These are phyloP conservation scores for Yamadazyma sp. DNA, from an alignment of 805 yeast genomes.

Conservation along the genomic window DNA sequence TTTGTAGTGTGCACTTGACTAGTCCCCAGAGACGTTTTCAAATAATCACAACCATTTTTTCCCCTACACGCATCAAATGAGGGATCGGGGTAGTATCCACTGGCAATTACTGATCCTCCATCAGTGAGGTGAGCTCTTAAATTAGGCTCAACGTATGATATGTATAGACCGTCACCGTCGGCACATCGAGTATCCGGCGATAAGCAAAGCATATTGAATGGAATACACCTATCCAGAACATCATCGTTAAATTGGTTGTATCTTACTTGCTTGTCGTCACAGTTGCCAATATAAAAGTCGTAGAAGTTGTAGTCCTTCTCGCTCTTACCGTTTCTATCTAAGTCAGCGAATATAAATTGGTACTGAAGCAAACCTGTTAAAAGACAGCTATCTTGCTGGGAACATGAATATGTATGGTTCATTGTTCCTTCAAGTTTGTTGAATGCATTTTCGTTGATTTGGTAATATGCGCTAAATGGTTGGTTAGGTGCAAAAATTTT, in stretches of 20 bases:
- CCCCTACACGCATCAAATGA: constrained; percentile 2
- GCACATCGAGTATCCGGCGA: constrained; percentile 2
- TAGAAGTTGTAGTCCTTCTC: constrained; percentile 3
- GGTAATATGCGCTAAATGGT: constrained; percentile 1
- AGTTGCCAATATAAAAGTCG: constrained; percentile 6
- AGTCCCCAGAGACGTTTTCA: not conserved
- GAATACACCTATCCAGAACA: constrained; percentile 3
- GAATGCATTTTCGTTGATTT: constrained; percentile 3
- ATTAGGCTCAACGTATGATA: constrained; percentile 1
- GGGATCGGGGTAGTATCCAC: constrained; percentile 5
- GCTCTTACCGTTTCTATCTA: constrained; percentile 3
- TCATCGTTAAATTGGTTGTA: constrained; percentile 5
- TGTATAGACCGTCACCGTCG: not conserved
- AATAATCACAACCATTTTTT: constrained; percentile 1
- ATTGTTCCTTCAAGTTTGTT: constrained; percentile 1
- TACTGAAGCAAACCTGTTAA: constrained; percentile 4
- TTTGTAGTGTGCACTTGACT: not conserved
- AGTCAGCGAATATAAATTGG: constrained; percentile 4
- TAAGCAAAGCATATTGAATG: constrained; percentile 4
- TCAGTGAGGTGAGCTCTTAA: not conserved
- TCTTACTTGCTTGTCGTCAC: constrained; percentile 4
- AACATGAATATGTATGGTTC: constrained; percentile 6
- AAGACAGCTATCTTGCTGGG: constrained; percentile 6
- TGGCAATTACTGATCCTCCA: not conserved
- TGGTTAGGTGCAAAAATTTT: constrained; percentile 4